Base-by-base conservation (phyloP, 805 yeast genomes). In the Myxozyma geophila region DNA sequence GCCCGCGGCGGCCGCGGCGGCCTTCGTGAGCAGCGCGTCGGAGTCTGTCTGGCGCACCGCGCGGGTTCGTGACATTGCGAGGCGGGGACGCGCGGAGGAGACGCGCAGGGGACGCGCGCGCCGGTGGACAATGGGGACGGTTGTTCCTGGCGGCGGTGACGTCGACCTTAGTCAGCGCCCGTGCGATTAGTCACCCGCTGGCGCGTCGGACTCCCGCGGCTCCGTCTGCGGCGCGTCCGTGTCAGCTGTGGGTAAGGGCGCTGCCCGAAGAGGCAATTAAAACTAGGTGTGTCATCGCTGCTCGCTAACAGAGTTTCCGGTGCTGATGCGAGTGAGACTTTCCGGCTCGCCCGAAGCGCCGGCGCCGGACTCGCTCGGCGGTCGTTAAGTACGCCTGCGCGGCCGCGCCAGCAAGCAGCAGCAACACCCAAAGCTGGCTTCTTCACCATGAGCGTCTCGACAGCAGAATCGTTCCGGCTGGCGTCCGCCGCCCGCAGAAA, bases 401-500 rank as follows among this genome's bases (percentile, higher is more conserved):
- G n/a, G n/a, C n/a, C n/a, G n/a, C n/a, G n/a, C n/a, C n/a, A n/a
- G n/a, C n/a, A n/a, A n/a, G n/a, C n/a, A n/a, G n/a, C n/a, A n/a
- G n/a, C n/a, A n/a, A n/a, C n/a, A n/a, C n/a, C n/a, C n/a, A n/a
- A n/a, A n/a, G n/a, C n/a, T n/a, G n/a, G n/a, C n/a, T n/a, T n/a
- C n/a, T n/a, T n/a, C 21, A n/a, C 57, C 36, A 33, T 48, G 52
- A 7, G 28, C 39, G 21, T 41, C 44, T 51, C 64, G 33, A 51
- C 80, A 71, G 80, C 85, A 2, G 84, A 85, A 63, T 78, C 88
- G 6, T 87, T 85, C 74, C 71, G 83, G 13, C 79, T 87, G 59
- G 91, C 91, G 28, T 81, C 87, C 47, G 82, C 79, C 69, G 92
- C 88, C 41, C 84, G 88, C 71, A 70, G 80, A 19, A 87, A 86